phyloP scores from a whole-genome alignment of 1,284 basidiomycete species.

The Ceratobasidium sp. region DNA sequence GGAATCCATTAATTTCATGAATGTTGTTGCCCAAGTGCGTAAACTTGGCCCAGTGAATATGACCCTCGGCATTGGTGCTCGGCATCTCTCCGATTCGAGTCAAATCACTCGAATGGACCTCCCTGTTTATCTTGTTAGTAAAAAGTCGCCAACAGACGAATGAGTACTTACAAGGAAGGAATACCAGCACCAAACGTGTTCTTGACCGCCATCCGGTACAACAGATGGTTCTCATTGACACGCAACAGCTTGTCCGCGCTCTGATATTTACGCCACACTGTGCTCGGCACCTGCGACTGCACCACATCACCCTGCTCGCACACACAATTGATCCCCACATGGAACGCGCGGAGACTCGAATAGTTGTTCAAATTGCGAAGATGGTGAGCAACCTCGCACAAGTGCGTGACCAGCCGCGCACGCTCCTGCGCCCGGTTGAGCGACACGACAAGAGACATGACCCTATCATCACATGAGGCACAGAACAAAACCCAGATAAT shows the following conservation, averaged over 20 bases:
- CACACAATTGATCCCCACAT: constrained; percentile 74
- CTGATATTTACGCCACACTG: constrained; percentile 71
- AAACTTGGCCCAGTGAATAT: constrained; percentile 86
- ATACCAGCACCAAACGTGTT: constrained; percentile 83
- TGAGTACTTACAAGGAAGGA: constrained; percentile 69
- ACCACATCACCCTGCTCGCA: constrained; percentile 68
- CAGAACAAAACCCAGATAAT: neutral
- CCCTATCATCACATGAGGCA: constrained; percentile 55
- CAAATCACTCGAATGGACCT: constrained; percentile 83
- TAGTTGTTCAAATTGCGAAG: constrained; percentile 78
- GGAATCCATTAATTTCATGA: constrained; percentile 69
- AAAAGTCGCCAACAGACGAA: too few relatives aligned
- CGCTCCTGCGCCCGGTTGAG: constrained; percentile 68
- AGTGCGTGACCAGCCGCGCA: constrained; percentile 76
- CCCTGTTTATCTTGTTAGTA: constrained; percentile 55
- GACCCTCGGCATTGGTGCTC: constrained; percentile 62
- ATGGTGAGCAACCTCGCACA: constrained; percentile 74
- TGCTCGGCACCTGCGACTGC: constrained; percentile 52
- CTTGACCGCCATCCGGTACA: constrained; percentile 78
- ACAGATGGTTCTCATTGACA: constrained; percentile 70
- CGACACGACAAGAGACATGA: constrained; percentile 77
- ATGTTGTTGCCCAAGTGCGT: constrained; percentile 81
- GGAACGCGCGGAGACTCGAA: constrained; percentile 77
- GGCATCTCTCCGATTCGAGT: constrained; percentile 64
- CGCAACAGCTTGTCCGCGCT: constrained; percentile 76